Base-by-base conservation (phyloP, 441 rosid species). In the Bruguiera hainesii region DNA sequence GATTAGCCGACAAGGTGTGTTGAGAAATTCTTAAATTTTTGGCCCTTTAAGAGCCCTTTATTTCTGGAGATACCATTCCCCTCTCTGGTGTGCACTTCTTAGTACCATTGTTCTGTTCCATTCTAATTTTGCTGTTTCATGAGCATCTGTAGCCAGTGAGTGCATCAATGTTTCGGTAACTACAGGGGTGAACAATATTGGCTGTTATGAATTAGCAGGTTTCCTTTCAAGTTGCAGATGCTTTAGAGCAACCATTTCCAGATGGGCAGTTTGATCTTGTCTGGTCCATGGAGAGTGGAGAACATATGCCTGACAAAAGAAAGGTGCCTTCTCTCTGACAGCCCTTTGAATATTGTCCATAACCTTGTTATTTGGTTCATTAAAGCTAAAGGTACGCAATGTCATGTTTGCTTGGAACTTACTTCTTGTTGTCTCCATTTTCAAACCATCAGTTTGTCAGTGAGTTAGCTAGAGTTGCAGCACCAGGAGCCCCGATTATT, bases 221-320 rank as follows among this genome's bases (percentile, higher is more conserved):
- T 39, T 78, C 85, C 5, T 89, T 86, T 78, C 89, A 79, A 82
- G 98, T 93, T 65, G 98, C 87, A 59, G 94, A 93, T 80, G 98
- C 97, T 46, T 78, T 93, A 76, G 80, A 83, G 16, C 97, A 93
- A 74, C 97, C 98, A 52, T 93, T 93, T 76, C 85, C 90, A 25
- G 96, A 87, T 72, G 87, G 73, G 0, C 77, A 76, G 53, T 93
- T 93, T 71, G 91, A 93, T 81, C 82, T 89, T 6, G 96, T 90
- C 15, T 93, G 98, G 97, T 90, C 97, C 48, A 93, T 93, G 97
- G 98, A 89, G 82, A 93, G 98, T 46, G 97, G 96, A 72, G 98
- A 93, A 73, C 97, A 90, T 82, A 90, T 93, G 96, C 98, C 97
- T 31, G 89, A 93, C 61, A 93, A 93, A 78, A 51, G 68, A 50